Evolutionary conservation across 352 stramenopile species (phyloP).

Genomic region (Globisporangium apiculatum): DNA sequence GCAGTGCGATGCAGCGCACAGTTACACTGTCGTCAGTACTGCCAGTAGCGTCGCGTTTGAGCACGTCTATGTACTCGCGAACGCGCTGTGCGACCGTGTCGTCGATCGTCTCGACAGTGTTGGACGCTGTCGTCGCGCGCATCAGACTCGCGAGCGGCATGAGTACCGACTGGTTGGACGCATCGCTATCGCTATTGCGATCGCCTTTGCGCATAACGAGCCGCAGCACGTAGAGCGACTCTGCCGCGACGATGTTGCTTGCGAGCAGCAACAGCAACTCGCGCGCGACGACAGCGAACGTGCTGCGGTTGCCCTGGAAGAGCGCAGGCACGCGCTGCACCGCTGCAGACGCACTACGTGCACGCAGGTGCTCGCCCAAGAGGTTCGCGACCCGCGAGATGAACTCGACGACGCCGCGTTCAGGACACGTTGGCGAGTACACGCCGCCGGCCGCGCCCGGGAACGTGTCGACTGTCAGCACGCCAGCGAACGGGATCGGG

Average conservation of each 20-base stretch:
- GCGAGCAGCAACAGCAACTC: conserved; percentile 29
- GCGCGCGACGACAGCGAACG: conserved; percentile 28
- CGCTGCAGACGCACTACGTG: conserved; percentile 15
- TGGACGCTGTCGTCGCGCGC: not conserved
- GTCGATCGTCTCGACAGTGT: not conserved
- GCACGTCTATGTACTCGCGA: conserved; percentile 11
- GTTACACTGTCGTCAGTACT: not conserved
- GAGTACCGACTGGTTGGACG: no score
- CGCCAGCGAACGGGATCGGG: conserved; percentile 61
- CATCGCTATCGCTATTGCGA: no score
- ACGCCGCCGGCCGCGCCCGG: conserved; percentile 38
- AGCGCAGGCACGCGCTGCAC: conserved; percentile 21
- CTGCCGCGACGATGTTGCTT: conserved; percentile 30
- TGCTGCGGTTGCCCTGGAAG: conserved; percentile 58
- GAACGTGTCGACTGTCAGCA: conserved; percentile 63
- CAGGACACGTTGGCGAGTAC: conserved; percentile 40
- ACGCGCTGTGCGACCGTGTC: not conserved
- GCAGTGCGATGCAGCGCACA: conserved; percentile 10
- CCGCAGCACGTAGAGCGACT: conserved; percentile 29
- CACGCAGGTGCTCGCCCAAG: conserved; percentile 38
- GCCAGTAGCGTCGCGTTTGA: not conserved
- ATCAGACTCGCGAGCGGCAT: not conserved
- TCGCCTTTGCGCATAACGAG: conserved; percentile 1
- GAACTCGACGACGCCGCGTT: conserved; percentile 48
- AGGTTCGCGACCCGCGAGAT: conserved; percentile 38